phyloP scores from a whole-genome alignment of 805 yeast genomes.

The Torulaspora indica region DNA sequence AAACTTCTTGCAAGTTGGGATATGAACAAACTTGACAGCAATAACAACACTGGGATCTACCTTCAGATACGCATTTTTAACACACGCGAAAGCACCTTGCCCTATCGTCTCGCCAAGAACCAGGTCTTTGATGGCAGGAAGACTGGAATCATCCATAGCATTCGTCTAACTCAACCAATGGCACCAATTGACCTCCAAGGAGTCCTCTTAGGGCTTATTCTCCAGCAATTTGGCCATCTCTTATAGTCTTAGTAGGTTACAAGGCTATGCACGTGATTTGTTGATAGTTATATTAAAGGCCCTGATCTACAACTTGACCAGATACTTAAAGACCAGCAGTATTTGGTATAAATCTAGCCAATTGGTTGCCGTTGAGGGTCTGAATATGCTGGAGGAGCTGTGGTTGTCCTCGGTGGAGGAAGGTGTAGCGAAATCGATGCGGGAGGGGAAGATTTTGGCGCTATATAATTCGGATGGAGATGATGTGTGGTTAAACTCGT shows the following conservation, averaged over 20 bases:
- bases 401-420: slow-evolving; percentile 30
- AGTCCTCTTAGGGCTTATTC: background rate
- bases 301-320: background rate
- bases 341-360: background rate
- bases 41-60: slow-evolving; percentile 40
- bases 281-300: background rate
- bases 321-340: background rate
- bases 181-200: background rate
- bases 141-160: slow-evolving; percentile 14
- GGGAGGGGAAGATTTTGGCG: slow-evolving; percentile 38
- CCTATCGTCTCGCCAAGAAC: slow-evolving; percentile 53
- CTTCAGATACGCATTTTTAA: slow-evolving; percentile 45
- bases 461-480: slow-evolving; percentile 35
- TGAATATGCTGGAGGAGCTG: slow-evolving; percentile 12
- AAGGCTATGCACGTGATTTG: background rate
- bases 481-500: slow-evolving; percentile 29
- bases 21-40: slow-evolving; percentile 57
- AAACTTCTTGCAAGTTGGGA: slow-evolving; percentile 35
- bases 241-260: background rate
- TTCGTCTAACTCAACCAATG: background rate
- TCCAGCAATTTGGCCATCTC: background rate
- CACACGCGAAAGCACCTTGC: slow-evolving; percentile 64
- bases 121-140: slow-evolving; percentile 47
- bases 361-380: background rate
- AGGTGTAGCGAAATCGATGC: slow-evolving; percentile 41